A percentile compares a stretch with the other conserved stretches of the same genome.
These are phyloP conservation scores for Umbilicus rupestris DNA, from an alignment of 164 flowering plant genomes.

Conservation along the genomic window DNA sequence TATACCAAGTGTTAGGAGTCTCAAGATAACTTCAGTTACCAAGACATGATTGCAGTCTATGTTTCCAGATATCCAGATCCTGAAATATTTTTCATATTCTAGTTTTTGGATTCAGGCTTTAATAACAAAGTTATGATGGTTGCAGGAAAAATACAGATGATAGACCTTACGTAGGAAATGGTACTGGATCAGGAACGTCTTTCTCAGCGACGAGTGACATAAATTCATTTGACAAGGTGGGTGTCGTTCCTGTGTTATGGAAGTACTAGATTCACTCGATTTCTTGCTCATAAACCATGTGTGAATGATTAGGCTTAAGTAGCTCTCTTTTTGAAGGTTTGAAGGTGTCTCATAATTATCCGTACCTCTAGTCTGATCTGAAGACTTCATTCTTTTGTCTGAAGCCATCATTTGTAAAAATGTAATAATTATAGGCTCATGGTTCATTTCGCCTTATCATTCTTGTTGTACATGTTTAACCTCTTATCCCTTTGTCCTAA, in stretches of 20 bases:
- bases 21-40: not conserved
- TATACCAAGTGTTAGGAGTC: not conserved
- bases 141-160: constrained; percentile 34
- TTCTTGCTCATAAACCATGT: not conserved
- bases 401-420: not conserved
- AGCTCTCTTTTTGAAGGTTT: not conserved
- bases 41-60: not conserved
- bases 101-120: not conserved
- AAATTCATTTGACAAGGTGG: constrained; percentile 78
- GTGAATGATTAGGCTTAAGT: not conserved
- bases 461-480: not conserved
- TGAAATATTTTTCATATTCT: not conserved
- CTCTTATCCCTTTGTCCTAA: not conserved
- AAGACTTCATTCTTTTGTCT: not conserved
- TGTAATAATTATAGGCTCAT: not conserved
- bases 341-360: not conserved
- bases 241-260: not conserved
- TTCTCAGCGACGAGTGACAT: constrained; percentile 26
- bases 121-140: not conserved
- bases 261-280: not conserved
- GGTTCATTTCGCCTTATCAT: not conserved
- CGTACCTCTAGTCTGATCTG: not conserved
- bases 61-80: not conserved
- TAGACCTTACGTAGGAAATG: constrained; percentile 18
- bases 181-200: constrained; percentile 17